Base-by-base conservation (phyloP, 495 filamentous ascomycete species). In the Podospora bellae-mahoneyi region DNA sequence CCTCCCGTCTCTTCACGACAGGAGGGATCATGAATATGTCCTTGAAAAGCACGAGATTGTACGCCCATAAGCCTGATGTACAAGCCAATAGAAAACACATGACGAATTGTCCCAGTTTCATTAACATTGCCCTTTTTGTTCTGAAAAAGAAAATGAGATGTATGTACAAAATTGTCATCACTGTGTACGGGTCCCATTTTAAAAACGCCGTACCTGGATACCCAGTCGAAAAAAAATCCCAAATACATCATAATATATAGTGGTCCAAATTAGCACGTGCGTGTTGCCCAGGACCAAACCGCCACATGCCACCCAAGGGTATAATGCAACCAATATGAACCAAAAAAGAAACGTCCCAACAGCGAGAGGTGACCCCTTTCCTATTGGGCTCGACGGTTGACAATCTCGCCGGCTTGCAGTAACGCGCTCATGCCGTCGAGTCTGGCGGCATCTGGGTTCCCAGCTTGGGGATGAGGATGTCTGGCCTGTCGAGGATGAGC, bases 351-450 rank as follows among this genome's bases (percentile, higher is more conserved):
- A 48, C 39, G 39, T 23, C 39, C 13, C 39, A 13, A 48, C 39
- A 48, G 39, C 39, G 9, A 10, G 9, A 48, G 39, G 39, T 48
- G 39, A 48, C 3, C 39, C 39, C 39, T 48, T 48, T 48, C 18
- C 54, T 61, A 74, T 30, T 71, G 74, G 4, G 65, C 56, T 34
- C 80, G 78, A n/a, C 80, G 79, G 64, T 84, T 79, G 44, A 86
- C 82, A 61, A 86, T 85, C 66, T 87, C 84, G 55, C 84, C 83
- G 3, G 84, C 84, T 60, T 74, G 80, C 2, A 87, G 72, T n/a
- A 87, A 71, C 18, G 85, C 85, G 67, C 78, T 85, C 71, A 87
- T 83, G 1, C 82, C 82, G 58, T 84, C 82, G n/a, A 83, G 71
- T 23, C 70, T 74, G 39, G 39, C 19, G 18, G 39, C 19, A 18